Percentiles rank a stretch among this genome's conserved stretches.
Evolutionary conservation across 345 rosid species (phyloP).

Genomic region (Alliaria petiolata): DNA sequence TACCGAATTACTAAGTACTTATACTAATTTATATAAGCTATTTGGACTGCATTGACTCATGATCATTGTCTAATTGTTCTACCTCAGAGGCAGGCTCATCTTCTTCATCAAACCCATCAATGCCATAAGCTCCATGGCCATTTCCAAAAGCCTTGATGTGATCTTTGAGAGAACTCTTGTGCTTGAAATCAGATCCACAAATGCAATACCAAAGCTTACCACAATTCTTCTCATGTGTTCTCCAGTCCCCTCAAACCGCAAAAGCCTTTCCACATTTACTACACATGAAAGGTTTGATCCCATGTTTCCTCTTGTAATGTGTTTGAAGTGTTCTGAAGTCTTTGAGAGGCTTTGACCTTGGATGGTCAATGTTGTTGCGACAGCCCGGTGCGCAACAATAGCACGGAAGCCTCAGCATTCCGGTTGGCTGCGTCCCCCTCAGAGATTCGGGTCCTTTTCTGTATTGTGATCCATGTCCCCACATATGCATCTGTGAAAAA

Average conservation of each 20-base stretch:
- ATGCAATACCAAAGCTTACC: slow-evolving; percentile 79
- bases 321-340: slow-evolving; percentile 87
- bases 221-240: slow-evolving; percentile 88
- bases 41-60: slow-evolving; percentile 35
- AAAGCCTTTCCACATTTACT: slow-evolving; percentile 74
- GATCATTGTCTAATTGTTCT: slow-evolving; percentile 41
- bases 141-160: slow-evolving; percentile 71
- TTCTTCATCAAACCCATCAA: slow-evolving; percentile 47
- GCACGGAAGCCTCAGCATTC: slow-evolving; percentile 72
- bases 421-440: slow-evolving; percentile 73
- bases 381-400: slow-evolving; percentile 69
- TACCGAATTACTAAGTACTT: slow-evolving; percentile 19
- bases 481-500: slow-evolving; percentile 72
- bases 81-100: slow-evolving; percentile 59
- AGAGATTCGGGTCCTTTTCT: slow-evolving; percentile 80
- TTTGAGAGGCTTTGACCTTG: slow-evolving; percentile 71
- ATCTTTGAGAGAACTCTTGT: slow-evolving; percentile 74
- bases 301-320: slow-evolving; percentile 81
- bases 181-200: slow-evolving; percentile 82
- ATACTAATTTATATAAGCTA: slow-evolving; percentile 21
- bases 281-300: slow-evolving; percentile 64
- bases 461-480: slow-evolving; percentile 94
- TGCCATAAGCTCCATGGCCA: slow-evolving; percentile 55
- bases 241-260: slow-evolving; percentile 79
- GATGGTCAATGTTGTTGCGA: slow-evolving; percentile 73